A percentile compares a stretch with the other conserved stretches of the same genome.
phyloP scores from a whole-genome alignment of 345 rosid species.

The Citrus hindsii region DNA sequence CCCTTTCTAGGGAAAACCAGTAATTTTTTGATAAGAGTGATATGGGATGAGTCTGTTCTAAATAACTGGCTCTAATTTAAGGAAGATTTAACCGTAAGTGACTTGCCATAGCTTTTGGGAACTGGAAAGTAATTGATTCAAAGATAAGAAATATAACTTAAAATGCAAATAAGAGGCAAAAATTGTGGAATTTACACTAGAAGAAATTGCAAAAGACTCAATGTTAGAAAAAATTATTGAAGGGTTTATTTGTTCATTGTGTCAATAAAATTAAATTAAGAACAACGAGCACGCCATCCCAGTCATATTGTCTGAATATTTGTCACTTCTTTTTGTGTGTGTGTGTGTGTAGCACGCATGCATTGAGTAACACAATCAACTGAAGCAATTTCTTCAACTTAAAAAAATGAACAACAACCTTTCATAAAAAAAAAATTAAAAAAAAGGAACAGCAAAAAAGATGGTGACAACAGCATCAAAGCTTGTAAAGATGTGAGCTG shows the following conservation, averaged over 20 bases:
- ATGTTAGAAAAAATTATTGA: background rate
- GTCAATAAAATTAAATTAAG: background rate
- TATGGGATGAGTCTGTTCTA: background rate
- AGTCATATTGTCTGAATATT: conserved; percentile 5
- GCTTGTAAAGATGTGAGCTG: background rate
- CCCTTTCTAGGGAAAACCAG: background rate
- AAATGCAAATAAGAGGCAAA: background rate
- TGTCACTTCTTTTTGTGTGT: background rate
- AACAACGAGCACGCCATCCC: background rate
- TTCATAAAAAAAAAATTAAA: too few relatives aligned
- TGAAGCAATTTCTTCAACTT: background rate
- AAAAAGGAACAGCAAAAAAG: background rate
- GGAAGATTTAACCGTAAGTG: background rate
- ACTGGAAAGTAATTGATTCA: background rate
- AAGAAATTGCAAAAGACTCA: background rate
- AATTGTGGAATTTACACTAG: background rate
- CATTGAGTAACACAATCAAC: background rate
- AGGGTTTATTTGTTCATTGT: background rate
- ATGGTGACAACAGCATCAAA: background rate
- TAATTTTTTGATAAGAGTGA: background rate
- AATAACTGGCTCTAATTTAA: background rate
- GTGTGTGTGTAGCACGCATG: background rate
- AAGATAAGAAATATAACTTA: background rate
- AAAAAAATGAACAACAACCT: background rate
- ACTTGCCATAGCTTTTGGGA: background rate